A percentile compares a stretch with the other conserved stretches of the same genome.
phyloP scores from a whole-genome alignment of 768 basidiomycete genomes.

The Sarcodon aspratus region DNA sequence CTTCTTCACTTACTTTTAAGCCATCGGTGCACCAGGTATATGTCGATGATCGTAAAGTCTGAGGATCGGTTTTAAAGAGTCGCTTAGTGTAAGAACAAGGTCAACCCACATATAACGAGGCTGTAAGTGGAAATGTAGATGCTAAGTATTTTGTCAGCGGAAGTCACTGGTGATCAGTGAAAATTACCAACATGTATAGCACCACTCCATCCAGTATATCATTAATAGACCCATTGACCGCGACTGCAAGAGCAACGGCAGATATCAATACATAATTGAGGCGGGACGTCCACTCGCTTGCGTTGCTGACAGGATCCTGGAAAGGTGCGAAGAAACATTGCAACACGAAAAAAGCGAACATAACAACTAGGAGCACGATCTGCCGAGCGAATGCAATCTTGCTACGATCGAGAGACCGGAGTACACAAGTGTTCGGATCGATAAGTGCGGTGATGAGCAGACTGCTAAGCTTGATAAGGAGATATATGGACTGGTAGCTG shows the following conservation, averaged over 20 bases:
- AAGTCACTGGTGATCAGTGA: neutral
- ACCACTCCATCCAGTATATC: constrained; percentile 48
- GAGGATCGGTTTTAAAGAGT: constrained; percentile 1
- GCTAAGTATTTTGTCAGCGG: constrained; percentile 14
- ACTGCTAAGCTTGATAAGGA: constrained; percentile 61
- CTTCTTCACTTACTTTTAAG: constrained; percentile 43
- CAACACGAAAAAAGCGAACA: constrained; percentile 44
- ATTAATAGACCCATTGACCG: constrained; percentile 43
- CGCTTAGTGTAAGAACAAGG: neutral
- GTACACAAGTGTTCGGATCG: constrained; percentile 62
- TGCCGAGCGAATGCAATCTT: constrained; percentile 50
- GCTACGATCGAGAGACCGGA: constrained; percentile 41
- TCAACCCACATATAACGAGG: constrained; percentile 44
- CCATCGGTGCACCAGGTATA: constrained; percentile 33
- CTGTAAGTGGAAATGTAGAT: constrained; percentile 53
- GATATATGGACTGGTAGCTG: constrained; percentile 49
- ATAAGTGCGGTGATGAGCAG: constrained; percentile 56
- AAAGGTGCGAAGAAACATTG: constrained; percentile 58
- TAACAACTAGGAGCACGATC: constrained; percentile 42
- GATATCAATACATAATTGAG: constrained; percentile 61
- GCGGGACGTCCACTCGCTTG: constrained; percentile 64
- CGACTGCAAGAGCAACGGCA: constrained; percentile 49
- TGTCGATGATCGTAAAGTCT: constrained; percentile 60
- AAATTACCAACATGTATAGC: constrained; percentile 44
- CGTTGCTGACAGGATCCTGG: constrained; percentile 60